Evolutionary conservation across 164 flowering plant species (phyloP).

Genomic region (Piper betle): DNA sequence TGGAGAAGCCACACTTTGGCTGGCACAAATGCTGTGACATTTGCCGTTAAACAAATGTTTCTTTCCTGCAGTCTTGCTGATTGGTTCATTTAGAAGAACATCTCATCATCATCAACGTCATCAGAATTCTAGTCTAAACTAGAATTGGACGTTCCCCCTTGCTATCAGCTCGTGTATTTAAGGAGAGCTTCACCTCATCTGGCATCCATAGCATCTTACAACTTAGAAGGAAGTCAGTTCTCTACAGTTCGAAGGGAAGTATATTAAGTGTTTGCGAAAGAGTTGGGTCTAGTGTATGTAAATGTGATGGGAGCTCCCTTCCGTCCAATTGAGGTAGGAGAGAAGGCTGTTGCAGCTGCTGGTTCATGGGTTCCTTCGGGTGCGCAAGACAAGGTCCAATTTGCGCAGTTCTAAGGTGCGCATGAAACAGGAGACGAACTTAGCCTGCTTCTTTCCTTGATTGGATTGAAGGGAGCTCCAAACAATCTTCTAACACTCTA

Average conservation of each 20-base stretch:
- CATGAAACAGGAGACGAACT: slow-evolving; percentile 18
- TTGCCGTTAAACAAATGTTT: too few species aligned
- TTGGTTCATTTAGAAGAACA: background rate
- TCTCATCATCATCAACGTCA: background rate
- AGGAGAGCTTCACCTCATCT: background rate
- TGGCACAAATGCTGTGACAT: too few species aligned
- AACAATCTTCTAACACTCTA: background rate
- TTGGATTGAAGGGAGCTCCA: slow-evolving; percentile 27
- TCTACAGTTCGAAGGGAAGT: background rate
- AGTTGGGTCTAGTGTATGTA: background rate
- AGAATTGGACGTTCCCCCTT: background rate
- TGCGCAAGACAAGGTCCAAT: background rate
- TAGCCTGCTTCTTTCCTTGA: slow-evolving; percentile 14
- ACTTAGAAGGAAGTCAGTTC: background rate
- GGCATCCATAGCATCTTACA: background rate
- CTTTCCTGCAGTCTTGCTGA: background rate
- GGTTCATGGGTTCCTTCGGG: slow-evolving; percentile 15
- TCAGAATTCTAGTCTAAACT: background rate
- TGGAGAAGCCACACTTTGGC: too few species aligned
- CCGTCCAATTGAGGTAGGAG: slow-evolving; percentile 9
- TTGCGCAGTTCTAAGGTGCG: slow-evolving; percentile 12
- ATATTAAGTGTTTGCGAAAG: background rate
- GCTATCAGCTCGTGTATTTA: background rate
- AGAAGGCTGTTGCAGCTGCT: slow-evolving; percentile 13
- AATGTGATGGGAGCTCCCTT: slow-evolving; percentile 10